phyloP scores from a whole-genome alignment of 129 eudicot genomes.

The Saposhnikovia divaricata region DNA sequence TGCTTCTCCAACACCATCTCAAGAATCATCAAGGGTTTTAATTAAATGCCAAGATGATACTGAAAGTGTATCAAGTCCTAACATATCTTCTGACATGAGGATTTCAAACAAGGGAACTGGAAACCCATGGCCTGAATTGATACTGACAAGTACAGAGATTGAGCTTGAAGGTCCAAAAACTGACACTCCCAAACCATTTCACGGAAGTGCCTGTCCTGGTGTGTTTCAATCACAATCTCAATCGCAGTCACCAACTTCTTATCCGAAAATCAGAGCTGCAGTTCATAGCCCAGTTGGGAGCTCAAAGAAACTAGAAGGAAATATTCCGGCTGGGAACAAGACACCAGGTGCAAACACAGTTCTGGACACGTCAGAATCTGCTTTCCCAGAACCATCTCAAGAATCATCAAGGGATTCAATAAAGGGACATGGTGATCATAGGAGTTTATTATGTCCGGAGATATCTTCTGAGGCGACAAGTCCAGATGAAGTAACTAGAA shows the following conservation, averaged over 20 bases:
- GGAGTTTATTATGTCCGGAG: not conserved
- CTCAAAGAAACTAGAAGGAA: not conserved
- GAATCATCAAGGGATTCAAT: slow-evolving; percentile 8
- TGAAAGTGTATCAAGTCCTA: not conserved
- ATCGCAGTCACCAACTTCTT: not conserved
- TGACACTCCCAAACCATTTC: not conserved
- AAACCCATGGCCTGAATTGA: not conserved
- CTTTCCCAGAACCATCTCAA: slow-evolving; percentile 19
- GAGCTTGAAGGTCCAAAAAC: not conserved
- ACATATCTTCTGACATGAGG: not conserved
- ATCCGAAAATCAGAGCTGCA: not conserved
- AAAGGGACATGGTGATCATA: not conserved
- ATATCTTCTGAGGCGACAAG: not conserved
- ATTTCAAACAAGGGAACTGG: not conserved
- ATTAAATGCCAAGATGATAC: not conserved
- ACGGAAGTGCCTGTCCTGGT: not conserved
- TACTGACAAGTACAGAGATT: not conserved
- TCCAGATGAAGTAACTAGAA: not conserved
- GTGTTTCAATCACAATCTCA: not conserved
- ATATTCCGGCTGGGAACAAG: not conserved
- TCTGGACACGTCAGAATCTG: slow-evolving; percentile 19
- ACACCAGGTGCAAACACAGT: slow-evolving; percentile 19
- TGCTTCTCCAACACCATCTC: slow-evolving; percentile 15
- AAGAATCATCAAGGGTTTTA: slow-evolving; percentile 9
- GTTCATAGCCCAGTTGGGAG: not conserved